Conservation (phyloP, 2,329 filamentous ascomycete species). For the Claviceps humidiphila region DNA sequence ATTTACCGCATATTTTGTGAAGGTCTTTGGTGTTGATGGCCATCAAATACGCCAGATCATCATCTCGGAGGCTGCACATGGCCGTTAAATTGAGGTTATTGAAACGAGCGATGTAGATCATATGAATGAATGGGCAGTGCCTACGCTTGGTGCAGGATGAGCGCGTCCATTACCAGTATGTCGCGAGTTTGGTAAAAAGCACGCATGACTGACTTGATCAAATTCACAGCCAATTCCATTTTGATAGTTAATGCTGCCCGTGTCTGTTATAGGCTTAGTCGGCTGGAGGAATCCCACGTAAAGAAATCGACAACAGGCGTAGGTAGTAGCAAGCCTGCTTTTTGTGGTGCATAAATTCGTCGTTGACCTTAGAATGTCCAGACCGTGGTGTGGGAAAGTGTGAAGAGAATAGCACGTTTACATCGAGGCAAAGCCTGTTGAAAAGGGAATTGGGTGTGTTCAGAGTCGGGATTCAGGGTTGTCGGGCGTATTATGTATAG, state of each 20-base stretch:
- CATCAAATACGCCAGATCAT: slow-evolving; percentile 77
- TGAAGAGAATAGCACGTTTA: no score
- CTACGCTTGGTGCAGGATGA: slow-evolving; percentile 70
- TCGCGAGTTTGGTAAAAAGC: slow-evolving; percentile 80
- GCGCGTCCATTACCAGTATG: slow-evolving; percentile 72
- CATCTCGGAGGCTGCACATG: slow-evolving; percentile 64
- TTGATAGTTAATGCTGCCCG: neutral
- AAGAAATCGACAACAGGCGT: no score
- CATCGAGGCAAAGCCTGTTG: no score
- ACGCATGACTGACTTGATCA: slow-evolving; percentile 75
- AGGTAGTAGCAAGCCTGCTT: neutral
- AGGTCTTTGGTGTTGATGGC: slow-evolving; percentile 85
- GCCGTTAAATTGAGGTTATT: neutral
- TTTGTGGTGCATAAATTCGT: neutral
- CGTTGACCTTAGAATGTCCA: neutral
- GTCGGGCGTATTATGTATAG: no score
- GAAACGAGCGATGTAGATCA: neutral
- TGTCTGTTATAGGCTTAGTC: neutral
- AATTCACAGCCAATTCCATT: slow-evolving; percentile 51
- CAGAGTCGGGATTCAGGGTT: no score
- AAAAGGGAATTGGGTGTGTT: no score
- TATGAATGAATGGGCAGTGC: slow-evolving; percentile 17
- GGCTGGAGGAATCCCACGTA: neutral
- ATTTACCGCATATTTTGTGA: slow-evolving; percentile 72
- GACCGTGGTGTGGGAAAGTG: no score